Percentiles rank a stretch among this genome's conserved stretches.
Evolutionary conservation across 306 rosid genomes (phyloP).

Genomic region (Quercus alba): DNA sequence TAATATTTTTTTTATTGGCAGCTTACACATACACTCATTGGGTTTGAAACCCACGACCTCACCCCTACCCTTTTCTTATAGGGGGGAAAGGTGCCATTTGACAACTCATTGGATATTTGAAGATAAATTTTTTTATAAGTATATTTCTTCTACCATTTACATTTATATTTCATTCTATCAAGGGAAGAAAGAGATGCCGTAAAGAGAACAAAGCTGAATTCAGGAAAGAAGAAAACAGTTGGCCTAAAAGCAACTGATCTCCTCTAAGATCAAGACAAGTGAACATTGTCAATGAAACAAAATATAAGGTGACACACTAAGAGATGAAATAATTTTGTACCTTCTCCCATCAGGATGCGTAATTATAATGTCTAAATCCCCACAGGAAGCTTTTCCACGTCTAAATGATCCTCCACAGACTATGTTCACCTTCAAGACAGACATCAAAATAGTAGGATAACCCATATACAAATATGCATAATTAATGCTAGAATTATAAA

Average conservation of each 20-base stretch:
- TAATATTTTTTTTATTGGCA: neutral
- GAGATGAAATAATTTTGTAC: slow-evolving; percentile 26
- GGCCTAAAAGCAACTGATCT: neutral
- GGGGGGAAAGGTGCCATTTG: no score
- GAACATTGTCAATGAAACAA: neutral
- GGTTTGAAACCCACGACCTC: slow-evolving; percentile 38
- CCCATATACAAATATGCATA: slow-evolving; percentile 3
- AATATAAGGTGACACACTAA: neutral
- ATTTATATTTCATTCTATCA: neutral
- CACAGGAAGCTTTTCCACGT: slow-evolving; percentile 90
- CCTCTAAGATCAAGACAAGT: neutral
- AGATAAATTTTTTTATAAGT: neutral
- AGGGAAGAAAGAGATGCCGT: neutral
- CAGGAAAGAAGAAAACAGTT: neutral
- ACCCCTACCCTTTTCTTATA: slow-evolving; percentile 45
- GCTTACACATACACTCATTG: neutral
- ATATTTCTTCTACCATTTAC: neutral
- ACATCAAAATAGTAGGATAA: neutral
- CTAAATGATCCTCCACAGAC: slow-evolving; percentile 94
- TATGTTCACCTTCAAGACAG: slow-evolving; percentile 49
- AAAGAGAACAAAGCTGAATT: neutral
- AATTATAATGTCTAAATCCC: slow-evolving; percentile 84
- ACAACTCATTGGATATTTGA: no score
- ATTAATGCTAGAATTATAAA: slow-evolving; percentile 6
- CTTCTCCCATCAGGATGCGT: slow-evolving; percentile 94